These are phyloP conservation scores for Ploettnerulaceae sp. DNA, from an alignment of 2,329 filamentous ascomycete genomes.

Conservation along the genomic window DNA sequence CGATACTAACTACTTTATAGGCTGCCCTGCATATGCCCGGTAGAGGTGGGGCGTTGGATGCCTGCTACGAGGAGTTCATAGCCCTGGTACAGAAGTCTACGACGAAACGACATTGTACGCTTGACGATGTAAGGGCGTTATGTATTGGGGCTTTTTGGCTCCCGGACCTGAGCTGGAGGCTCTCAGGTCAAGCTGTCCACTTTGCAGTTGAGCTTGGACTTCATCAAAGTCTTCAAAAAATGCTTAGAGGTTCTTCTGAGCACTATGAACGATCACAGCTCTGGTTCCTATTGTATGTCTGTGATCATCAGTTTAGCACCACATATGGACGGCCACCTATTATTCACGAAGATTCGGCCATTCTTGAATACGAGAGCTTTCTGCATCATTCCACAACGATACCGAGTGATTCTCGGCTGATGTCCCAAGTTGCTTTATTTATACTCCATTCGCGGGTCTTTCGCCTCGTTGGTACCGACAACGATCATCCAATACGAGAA, in stretches of 20 bases:
- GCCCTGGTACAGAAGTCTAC: not conserved
- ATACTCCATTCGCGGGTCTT: not conserved
- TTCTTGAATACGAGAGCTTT: not conserved
- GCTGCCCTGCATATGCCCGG: not conserved
- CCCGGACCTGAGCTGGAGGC: slow-evolving; percentile 2
- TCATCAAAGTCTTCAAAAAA: not conserved
- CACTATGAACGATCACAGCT: slow-evolving; percentile 1
- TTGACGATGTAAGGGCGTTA: slow-evolving; percentile 2
- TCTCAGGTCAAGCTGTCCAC: not conserved
- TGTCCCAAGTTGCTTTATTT: not conserved
- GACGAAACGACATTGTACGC: not conserved
- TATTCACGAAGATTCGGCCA: not conserved
- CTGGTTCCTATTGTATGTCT: slow-evolving; percentile 1
- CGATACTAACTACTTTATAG: too few relatives aligned
- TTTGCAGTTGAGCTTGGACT: slow-evolving; percentile 1
- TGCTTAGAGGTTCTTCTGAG: not conserved
- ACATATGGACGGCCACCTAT: not conserved
- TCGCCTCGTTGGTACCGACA: not conserved
- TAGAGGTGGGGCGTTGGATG: not conserved
- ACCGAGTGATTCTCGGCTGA: not conserved
- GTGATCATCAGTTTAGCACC: slow-evolving; percentile 5
- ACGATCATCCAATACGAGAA: not conserved
- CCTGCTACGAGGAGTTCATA: slow-evolving; percentile 3
- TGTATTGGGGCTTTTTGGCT: slow-evolving; percentile 7
- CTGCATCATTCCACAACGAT: not conserved